These are phyloP conservation scores for Paramecium primaurelia DNA, from an alignment of 73 alveolate genomes.

Conservation along the genomic window DNA sequence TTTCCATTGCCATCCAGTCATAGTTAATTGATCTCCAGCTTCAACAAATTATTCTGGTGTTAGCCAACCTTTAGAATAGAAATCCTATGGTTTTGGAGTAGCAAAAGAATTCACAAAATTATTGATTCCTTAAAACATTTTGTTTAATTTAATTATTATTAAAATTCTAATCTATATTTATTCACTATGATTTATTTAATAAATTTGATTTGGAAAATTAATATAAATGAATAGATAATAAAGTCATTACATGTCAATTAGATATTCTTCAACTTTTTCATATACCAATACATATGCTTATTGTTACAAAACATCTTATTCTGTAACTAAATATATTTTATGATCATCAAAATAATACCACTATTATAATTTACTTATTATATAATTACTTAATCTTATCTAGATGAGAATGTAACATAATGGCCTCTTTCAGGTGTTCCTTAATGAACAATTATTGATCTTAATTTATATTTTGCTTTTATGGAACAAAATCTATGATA, in stretches of 20 bases:
- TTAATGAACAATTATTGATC: constrained; percentile 16
- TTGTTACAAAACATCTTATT: constrained; percentile 16
- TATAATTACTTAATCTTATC: not conserved
- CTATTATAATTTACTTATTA: not conserved
- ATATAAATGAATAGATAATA: not conserved
- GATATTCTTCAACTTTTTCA: constrained; percentile 30
- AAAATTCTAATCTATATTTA: not conserved
- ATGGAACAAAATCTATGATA: constrained; percentile 19
- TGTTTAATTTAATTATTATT: not conserved
- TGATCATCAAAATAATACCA: constrained; percentile 51
- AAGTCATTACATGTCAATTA: constrained; percentile 35
- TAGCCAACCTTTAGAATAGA: constrained; percentile 18
- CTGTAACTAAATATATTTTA: constrained; percentile 33
- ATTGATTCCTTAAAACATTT: constrained; percentile 13
- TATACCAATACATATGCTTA: constrained; percentile 24
- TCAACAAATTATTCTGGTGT: constrained; percentile 44
- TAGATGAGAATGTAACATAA: constrained; percentile 15
- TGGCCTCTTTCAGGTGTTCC: constrained; percentile 48
- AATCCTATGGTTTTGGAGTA: constrained; percentile 29
- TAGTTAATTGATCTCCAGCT: constrained; percentile 34
- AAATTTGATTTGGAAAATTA: not conserved
- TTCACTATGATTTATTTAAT: not conserved
- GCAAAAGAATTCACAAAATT: constrained; percentile 41
- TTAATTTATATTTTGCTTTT: constrained; percentile 38
- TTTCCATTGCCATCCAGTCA: constrained; percentile 52